phyloP scores from a whole-genome alignment of 192 early-diverging fungal species.

The Pilaira anomala region DNA sequence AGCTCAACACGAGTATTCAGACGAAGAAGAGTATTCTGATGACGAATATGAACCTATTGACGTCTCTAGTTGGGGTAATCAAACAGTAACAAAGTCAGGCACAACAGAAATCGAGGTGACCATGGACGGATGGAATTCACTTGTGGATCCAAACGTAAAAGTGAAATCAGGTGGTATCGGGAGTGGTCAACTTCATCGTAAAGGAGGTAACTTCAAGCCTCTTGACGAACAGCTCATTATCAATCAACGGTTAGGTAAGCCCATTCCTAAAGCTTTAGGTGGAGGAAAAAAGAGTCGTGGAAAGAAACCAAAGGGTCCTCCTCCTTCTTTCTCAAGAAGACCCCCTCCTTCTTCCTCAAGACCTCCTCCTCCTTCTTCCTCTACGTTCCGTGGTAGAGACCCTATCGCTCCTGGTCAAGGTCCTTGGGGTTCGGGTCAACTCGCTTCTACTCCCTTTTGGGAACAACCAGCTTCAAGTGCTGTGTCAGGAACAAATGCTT shows the following conservation, averaged over 20 bases:
- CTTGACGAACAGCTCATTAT: slow-evolving; percentile 34
- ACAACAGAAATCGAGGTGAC: background rate
- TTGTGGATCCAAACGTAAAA: slow-evolving; percentile 29
- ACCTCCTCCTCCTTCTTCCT: slow-evolving; percentile 9
- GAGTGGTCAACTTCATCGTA: slow-evolving; percentile 31
- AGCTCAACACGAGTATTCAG: background rate
- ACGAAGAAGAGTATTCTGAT: background rate
- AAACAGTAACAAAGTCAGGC: background rate
- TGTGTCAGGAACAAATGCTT: slow-evolving; percentile 8
- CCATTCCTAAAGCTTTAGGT: slow-evolving; percentile 10
- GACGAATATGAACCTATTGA: slow-evolving; percentile 5
- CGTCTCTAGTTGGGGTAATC: slow-evolving; percentile 7
- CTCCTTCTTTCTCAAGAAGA: slow-evolving; percentile 1
- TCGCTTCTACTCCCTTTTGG: slow-evolving; percentile 33
- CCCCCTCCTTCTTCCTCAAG: slow-evolving; percentile 1
- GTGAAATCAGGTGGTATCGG: slow-evolving; percentile 26
- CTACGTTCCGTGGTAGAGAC: background rate
- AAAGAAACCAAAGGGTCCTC: background rate
- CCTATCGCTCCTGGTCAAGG: background rate
- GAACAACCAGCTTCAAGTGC: background rate
- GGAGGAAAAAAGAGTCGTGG: slow-evolving; percentile 15
- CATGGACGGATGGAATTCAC: slow-evolving; percentile 14
- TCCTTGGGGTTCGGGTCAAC: slow-evolving; percentile 19
- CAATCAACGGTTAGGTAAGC: slow-evolving; percentile 25
- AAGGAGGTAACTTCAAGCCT: slow-evolving; percentile 35